A percentile compares a stretch with the other conserved stretches of the same genome.
Conservation (phyloP, 2,329 filamentous ascomycete genomes). For the Cryphonectria naterciae region DNA sequence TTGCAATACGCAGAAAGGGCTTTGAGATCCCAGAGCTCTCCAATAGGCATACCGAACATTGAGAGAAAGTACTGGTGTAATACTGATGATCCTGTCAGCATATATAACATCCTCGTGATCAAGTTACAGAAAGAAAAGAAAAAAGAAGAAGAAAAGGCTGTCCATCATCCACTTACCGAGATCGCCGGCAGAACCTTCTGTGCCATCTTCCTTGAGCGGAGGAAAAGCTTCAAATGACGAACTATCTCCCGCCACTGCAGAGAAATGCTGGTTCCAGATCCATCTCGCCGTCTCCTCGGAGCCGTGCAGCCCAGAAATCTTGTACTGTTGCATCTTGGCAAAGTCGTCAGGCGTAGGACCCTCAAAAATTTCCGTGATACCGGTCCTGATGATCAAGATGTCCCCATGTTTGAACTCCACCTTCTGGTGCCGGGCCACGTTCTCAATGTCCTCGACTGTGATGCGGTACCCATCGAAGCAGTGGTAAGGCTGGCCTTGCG, state of each 20-base stretch:
- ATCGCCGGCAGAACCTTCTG: constrained; percentile 37
- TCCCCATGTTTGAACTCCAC: constrained; percentile 41
- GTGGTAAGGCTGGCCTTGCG: constrained; percentile 7
- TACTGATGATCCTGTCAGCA: constrained; percentile 38
- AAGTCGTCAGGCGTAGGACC: constrained; percentile 44
- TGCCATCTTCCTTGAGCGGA: constrained; percentile 49
- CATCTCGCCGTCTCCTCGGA: constrained; percentile 60
- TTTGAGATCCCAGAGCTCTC: constrained; percentile 61
- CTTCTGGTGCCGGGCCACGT: constrained; percentile 40
- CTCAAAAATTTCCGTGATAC: constrained; percentile 43
- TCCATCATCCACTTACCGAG: constrained; percentile 42
- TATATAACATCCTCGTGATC: not conserved
- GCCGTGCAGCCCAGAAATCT: constrained; percentile 48
- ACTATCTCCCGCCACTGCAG: constrained; percentile 66
- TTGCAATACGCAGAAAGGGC: constrained; percentile 57
- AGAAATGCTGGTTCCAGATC: constrained; percentile 72
- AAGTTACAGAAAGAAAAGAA: not conserved
- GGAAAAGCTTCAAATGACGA: constrained; percentile 68
- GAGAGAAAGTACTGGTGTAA: constrained; percentile 54
- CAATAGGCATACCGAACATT: constrained; percentile 58
- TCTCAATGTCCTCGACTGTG: constrained; percentile 36
- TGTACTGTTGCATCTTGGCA: constrained; percentile 37
- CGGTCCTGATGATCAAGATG: constrained; percentile 46
- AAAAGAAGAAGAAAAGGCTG: not conserved
- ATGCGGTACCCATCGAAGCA: constrained; percentile 22